Evolutionary conservation across 306 rosid species (phyloP).

Genomic region (Lathyrus aphaca): DNA sequence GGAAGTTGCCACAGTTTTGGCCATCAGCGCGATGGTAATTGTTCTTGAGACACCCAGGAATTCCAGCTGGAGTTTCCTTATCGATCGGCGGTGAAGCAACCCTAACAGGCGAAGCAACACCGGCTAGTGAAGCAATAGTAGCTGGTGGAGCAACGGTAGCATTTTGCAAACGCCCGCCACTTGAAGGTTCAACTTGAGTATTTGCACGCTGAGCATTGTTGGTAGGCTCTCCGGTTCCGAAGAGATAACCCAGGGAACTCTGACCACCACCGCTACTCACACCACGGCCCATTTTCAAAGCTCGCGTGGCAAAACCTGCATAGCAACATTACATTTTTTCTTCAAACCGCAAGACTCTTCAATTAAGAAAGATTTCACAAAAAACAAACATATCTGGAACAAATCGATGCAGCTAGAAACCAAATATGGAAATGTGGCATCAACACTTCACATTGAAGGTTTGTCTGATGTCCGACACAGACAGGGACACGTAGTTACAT

Average conservation of each 20-base stretch:
- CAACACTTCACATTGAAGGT: too few species aligned
- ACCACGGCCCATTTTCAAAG: slow-evolving; percentile 75
- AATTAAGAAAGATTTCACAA: slow-evolving; percentile 11
- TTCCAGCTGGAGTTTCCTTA: slow-evolving; percentile 68
- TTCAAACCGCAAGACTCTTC: background rate
- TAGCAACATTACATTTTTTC: slow-evolving; percentile 30
- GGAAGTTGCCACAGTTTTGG: slow-evolving; percentile 89
- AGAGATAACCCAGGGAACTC: slow-evolving; percentile 84
- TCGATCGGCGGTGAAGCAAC: slow-evolving; percentile 50
- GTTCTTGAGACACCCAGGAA: slow-evolving; percentile 70
- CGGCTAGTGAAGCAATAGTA: background rate
- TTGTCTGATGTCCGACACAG: too few species aligned
- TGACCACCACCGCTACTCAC: slow-evolving; percentile 84
- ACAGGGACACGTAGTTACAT: too few species aligned
- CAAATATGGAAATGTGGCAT: background rate
- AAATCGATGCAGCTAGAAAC: background rate
- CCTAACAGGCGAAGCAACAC: background rate
- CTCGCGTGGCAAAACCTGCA: slow-evolving; percentile 36
- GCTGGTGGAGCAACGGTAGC: slow-evolving; percentile 42
- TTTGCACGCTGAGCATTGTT: slow-evolving; percentile 39
- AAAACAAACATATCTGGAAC: background rate
- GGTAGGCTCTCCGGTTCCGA: slow-evolving; percentile 64
- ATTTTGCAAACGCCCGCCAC: slow-evolving; percentile 39
- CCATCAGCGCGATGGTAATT: slow-evolving; percentile 82
- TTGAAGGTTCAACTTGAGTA: slow-evolving; percentile 38